phyloP scores from a whole-genome alignment of 2,329 filamentous ascomycete species.

The Domatiomyces catenatus region DNA sequence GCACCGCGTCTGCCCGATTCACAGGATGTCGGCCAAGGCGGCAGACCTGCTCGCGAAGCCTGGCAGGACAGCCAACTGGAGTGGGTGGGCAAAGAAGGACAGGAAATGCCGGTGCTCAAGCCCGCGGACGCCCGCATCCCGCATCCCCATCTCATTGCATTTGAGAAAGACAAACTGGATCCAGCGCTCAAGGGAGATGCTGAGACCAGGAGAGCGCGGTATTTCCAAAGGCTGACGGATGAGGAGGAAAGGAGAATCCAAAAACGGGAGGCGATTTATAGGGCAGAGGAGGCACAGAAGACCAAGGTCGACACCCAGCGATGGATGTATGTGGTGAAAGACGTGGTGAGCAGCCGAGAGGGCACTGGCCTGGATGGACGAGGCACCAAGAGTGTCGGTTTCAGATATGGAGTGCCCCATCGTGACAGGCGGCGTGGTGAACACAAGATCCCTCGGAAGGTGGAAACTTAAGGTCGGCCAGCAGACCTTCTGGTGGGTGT shows the following conservation, averaged over 20 bases:
- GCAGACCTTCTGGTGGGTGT: not conserved
- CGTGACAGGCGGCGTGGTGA: conserved; percentile 47
- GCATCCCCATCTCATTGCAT: conserved; percentile 42
- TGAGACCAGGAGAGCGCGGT: conserved; percentile 19
- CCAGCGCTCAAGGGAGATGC: conserved; percentile 21
- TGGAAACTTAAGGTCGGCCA: conserved; percentile 29
- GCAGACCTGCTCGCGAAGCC: conserved; percentile 16
- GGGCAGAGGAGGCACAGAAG: conserved; percentile 23
- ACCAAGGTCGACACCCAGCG: conserved; percentile 29
- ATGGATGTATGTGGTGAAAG: conserved; percentile 46
- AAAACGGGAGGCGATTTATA: conserved; percentile 28
- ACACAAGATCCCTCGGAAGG: conserved; percentile 47
- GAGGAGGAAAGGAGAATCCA: conserved; percentile 28
- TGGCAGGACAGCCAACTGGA: conserved; percentile 22
- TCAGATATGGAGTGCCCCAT: conserved; percentile 46
- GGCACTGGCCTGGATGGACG: conserved; percentile 41
- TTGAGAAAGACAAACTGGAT: conserved; percentile 30
- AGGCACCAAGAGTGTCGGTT: conserved; percentile 38
- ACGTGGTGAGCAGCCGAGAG: conserved; percentile 38
- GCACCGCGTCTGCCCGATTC: conserved; percentile 27
- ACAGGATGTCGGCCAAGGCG: conserved; percentile 21
- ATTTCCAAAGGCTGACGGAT: conserved; percentile 29
- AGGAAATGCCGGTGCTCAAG: conserved; percentile 37
- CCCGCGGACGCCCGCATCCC: conserved; percentile 50
- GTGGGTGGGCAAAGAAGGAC: conserved; percentile 27